Base-by-base conservation (phyloP, 2,329 filamentous ascomycete genomes). In the Fusarium lateritium region DNA sequence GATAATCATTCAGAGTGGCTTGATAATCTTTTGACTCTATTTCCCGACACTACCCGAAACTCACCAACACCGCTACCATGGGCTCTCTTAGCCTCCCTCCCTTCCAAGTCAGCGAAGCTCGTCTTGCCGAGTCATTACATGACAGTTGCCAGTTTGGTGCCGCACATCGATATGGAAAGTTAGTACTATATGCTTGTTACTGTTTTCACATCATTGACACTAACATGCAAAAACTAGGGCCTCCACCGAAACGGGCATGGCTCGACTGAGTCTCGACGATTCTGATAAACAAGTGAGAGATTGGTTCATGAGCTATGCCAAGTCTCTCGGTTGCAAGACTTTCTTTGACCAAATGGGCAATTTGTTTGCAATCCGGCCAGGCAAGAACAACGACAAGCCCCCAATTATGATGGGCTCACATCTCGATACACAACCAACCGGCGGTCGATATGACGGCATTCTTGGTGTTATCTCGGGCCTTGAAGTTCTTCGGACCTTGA, bases 231-330 rank as follows among this genome's bases (percentile, higher is more conserved):
- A 24, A 14, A 3, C 21, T 22, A 60, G 57, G 15, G 28, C 54
- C 0, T 13, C 57, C 1, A 60, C 54, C 3, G 57, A 60, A 50
- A 60, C 57, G 0, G 57, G 57, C 43, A 60, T 60, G 57, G 57
- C 57, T 0, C 54, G 57, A 0, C 36, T 60, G 0, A 60, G 57
- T 3, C 57, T 60, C 1, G 57, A 60, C 3, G 57, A 59, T 24
- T 60, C 57, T 1, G 54, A 60, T 8, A 60, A 60, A 28, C 57
- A 60, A 26, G 57, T 60, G 0, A 46, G 57, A 50, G 54, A 60
- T 14, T 60, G 57, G 57, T 60, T 60, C 36, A 59, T 60, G 13
- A 9, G 22, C 7, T 58, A 60, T 6, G 57, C 57, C 11, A 60
- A 59, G 4, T 59, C 57, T 6, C 53, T 60, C 0, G 31, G 31